A percentile compares a stretch with the other conserved stretches of the same genome.
Conservation (phyloP, 2,329 filamentous ascomycete species). For the Hypoxylon sp. region DNA sequence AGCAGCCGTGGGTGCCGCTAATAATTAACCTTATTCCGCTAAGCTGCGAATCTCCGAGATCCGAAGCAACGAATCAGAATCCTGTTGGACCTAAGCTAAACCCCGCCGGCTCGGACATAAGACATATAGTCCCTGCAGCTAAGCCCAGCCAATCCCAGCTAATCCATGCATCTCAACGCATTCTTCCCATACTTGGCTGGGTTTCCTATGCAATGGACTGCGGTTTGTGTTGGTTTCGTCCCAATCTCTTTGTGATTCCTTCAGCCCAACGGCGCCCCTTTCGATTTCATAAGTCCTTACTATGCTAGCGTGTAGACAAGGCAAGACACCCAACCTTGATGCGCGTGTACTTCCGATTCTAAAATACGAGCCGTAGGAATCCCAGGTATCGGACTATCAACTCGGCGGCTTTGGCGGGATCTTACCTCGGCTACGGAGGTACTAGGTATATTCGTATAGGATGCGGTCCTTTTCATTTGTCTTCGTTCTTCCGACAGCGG, state of each 20-base stretch:
- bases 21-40: constrained; percentile 26
- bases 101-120: constrained; percentile 41
- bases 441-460: constrained; percentile 24
- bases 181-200: constrained; percentile 10
- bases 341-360: constrained; percentile 30
- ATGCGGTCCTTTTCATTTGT: constrained; percentile 17
- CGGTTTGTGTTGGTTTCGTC: constrained; percentile 16
- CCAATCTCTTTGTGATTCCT: constrained; percentile 22
- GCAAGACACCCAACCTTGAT: constrained; percentile 28
- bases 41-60: constrained; percentile 39
- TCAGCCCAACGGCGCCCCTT: constrained; percentile 7
- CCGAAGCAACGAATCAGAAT: constrained; percentile 30
- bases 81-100: constrained; percentile 17
- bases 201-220: constrained; percentile 4
- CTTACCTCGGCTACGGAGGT: constrained; percentile 35
- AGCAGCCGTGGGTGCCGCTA: not conserved
- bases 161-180: constrained; percentile 14
- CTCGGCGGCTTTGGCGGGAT: constrained; percentile 8
- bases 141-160: constrained; percentile 1
- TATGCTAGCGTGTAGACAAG: constrained; percentile 15
- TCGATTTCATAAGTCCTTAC: constrained; percentile 6
- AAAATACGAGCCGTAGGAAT: constrained; percentile 38
- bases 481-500: constrained; percentile 31
- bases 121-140: constrained; percentile 5
- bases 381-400: constrained; percentile 14